phyloP scores from a whole-genome alignment of 2,329 filamentous ascomycete species.

The Talaromyces sp. region DNA sequence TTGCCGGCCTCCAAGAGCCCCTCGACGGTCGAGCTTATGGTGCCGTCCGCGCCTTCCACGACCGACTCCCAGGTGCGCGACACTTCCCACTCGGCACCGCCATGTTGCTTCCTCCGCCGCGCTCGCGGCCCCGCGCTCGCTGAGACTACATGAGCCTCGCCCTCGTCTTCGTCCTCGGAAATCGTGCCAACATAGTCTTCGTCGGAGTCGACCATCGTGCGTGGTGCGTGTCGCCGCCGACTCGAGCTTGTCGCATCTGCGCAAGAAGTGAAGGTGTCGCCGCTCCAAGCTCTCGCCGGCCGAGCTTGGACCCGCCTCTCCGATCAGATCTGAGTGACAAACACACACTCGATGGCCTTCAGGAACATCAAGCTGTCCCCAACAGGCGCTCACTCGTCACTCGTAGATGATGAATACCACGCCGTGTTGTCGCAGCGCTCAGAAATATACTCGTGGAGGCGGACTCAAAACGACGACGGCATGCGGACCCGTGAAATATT shows the following conservation, averaged over 20 bases:
- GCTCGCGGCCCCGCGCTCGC: constrained; percentile 23
- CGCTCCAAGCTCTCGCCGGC: not conserved
- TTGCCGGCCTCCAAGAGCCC: constrained; percentile 76
- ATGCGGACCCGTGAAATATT: not conserved
- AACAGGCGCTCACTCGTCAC: not conserved
- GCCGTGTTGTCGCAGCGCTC: not conserved
- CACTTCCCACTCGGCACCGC: constrained; percentile 42
- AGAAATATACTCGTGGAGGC: constrained; percentile 13
- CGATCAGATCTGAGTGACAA: not conserved
- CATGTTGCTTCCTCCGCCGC: constrained; percentile 34
- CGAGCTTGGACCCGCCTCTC: not conserved
- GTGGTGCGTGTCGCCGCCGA: not conserved
- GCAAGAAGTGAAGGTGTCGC: not conserved
- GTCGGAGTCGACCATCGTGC: constrained; percentile 43
- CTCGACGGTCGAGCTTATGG: constrained; percentile 65
- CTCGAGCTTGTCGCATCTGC: not conserved
- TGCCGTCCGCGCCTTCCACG: constrained; percentile 73
- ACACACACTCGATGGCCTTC: not conserved
- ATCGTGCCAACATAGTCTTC: constrained; percentile 49
- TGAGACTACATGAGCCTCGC: constrained; percentile 24
- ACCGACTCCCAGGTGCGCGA: constrained; percentile 60
- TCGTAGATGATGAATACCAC: not conserved
- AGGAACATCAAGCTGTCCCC: not conserved
- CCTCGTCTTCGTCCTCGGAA: constrained; percentile 41
- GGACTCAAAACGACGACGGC: not conserved